Conservation (phyloP, 2,329 filamentous ascomycete genomes). For the Scolecobasidium constrictum region DNA sequence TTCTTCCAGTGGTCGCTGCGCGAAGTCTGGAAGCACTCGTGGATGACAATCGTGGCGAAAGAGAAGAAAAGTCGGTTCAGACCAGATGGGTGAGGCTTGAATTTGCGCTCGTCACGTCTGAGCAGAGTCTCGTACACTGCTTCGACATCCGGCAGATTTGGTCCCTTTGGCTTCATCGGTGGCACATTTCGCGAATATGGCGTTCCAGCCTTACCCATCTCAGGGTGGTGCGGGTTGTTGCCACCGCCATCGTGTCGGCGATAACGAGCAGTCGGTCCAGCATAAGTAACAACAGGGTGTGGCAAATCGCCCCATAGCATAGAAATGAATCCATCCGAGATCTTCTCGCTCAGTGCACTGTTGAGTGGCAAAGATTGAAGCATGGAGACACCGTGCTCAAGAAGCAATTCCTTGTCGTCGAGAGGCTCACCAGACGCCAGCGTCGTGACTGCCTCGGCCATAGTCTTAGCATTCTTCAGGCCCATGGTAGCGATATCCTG, state of each 20-base stretch:
- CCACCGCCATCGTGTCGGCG: slow-evolving; percentile 33
- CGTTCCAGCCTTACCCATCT: slow-evolving; percentile 42
- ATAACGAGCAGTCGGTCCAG: slow-evolving; percentile 35
- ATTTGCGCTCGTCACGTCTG: slow-evolving; percentile 27
- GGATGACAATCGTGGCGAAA: slow-evolving; percentile 37
- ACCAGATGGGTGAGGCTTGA: slow-evolving; percentile 33
- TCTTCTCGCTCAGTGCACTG: slow-evolving; percentile 36
- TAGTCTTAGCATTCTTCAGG: slow-evolving; percentile 27
- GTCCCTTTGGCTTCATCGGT: slow-evolving; percentile 35
- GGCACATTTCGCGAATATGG: slow-evolving; percentile 35
- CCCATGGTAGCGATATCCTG: slow-evolving; percentile 30
- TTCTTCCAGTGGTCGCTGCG: slow-evolving; percentile 31
- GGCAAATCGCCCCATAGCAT: slow-evolving; percentile 44
- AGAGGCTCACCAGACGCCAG: slow-evolving; percentile 35
- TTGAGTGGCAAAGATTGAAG: slow-evolving; percentile 39
- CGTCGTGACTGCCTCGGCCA: slow-evolving; percentile 29
- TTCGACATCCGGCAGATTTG: slow-evolving; percentile 37
- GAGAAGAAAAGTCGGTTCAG: slow-evolving; percentile 36
- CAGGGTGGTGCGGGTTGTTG: slow-evolving; percentile 33
- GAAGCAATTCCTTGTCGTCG: slow-evolving; percentile 35
- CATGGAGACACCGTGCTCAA: slow-evolving; percentile 43
- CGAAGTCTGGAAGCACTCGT: slow-evolving; percentile 36
- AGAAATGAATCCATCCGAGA: slow-evolving; percentile 40
- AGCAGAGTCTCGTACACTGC: slow-evolving; percentile 36
- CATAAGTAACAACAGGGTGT: slow-evolving; percentile 36